Percentiles rank a stretch among this genome's conserved stretches.
Evolutionary conservation across 2,329 filamentous ascomycete genomes (phyloP).

Genomic region (Cladophialophora psammophila): DNA sequence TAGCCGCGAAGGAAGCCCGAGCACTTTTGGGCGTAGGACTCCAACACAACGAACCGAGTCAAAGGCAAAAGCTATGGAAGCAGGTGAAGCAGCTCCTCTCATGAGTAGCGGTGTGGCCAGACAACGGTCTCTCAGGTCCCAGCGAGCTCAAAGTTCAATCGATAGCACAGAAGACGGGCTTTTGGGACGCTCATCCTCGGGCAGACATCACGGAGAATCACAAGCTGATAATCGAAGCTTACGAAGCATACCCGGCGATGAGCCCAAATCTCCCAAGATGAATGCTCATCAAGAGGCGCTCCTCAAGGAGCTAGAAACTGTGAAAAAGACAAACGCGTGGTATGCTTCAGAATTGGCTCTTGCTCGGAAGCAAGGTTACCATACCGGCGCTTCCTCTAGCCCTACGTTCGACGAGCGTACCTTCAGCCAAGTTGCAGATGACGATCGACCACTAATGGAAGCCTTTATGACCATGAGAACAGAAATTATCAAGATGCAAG

Average conservation of each 20-base stretch:
- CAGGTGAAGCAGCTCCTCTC: slow-evolving; percentile 54
- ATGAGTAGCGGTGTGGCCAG: slow-evolving; percentile 50
- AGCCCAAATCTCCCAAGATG: slow-evolving; percentile 54
- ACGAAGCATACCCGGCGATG: slow-evolving; percentile 49
- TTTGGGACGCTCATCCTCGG: slow-evolving; percentile 48
- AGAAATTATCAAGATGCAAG: slow-evolving; percentile 88
- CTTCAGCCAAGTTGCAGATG: slow-evolving; percentile 83
- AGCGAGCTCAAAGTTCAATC: slow-evolving; percentile 69
- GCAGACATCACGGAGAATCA: slow-evolving; percentile 43
- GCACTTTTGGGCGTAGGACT: slow-evolving; percentile 68
- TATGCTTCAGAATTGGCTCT: slow-evolving; percentile 94
- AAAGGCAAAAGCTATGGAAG: slow-evolving; percentile 53
- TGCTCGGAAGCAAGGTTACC: slow-evolving; percentile 88
- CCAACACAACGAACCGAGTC: slow-evolving; percentile 62
- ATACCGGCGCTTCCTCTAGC: slow-evolving; percentile 72
- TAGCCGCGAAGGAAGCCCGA: slow-evolving; percentile 57
- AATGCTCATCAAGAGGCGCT: slow-evolving; percentile 66
- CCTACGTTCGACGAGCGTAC: slow-evolving; percentile 78
- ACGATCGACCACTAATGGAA: slow-evolving; percentile 90
- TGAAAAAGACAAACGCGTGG: slow-evolving; percentile 91
- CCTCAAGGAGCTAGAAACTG: slow-evolving; percentile 83
- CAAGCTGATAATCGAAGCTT: slow-evolving; percentile 53
- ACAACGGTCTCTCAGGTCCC: slow-evolving; percentile 63
- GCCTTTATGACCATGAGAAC: slow-evolving; percentile 89
- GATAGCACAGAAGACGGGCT: slow-evolving; percentile 71